phyloP scores from a whole-genome alignment of 164 flowering plant species.

The Berberis vulgaris region DNA sequence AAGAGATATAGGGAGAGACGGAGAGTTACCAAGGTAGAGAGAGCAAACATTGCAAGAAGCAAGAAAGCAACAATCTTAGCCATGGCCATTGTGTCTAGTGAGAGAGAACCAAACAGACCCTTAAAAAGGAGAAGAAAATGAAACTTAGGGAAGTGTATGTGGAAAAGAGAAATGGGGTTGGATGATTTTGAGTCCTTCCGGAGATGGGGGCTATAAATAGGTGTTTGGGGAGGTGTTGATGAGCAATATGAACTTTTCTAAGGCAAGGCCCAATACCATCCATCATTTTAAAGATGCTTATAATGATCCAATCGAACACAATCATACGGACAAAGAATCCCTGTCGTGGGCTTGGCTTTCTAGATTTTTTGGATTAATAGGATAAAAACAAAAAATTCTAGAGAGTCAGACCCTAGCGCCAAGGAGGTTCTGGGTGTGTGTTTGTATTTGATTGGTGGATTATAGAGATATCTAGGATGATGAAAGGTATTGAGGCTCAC shows the following conservation, averaged over 20 bases:
- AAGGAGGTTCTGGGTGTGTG: too few species aligned
- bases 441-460: too few species aligned
- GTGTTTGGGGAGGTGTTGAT: not conserved
- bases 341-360: too few species aligned
- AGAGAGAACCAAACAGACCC: not conserved
- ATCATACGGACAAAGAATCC: too few species aligned
- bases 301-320: too few species aligned
- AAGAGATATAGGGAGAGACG: not conserved
- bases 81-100: conserved; percentile 22
- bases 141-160: not conserved
- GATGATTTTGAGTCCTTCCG: not conserved
- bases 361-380: too few species aligned
- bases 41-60: conserved; percentile 38
- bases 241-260: not conserved
- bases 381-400: too few species aligned
- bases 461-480: too few species aligned
- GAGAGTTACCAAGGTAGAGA: conserved; percentile 29
- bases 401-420: too few species aligned
- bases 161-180: not conserved
- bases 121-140: not conserved
- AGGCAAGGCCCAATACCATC: too few species aligned
- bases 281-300: too few species aligned
- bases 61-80: conserved; percentile 29
- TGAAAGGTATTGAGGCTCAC: too few species aligned
- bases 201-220: not conserved